Evolutionary conservation across 2,329 filamentous ascomycete genomes (phyloP).

Genomic region (Lasiodiplodia sp.): DNA sequence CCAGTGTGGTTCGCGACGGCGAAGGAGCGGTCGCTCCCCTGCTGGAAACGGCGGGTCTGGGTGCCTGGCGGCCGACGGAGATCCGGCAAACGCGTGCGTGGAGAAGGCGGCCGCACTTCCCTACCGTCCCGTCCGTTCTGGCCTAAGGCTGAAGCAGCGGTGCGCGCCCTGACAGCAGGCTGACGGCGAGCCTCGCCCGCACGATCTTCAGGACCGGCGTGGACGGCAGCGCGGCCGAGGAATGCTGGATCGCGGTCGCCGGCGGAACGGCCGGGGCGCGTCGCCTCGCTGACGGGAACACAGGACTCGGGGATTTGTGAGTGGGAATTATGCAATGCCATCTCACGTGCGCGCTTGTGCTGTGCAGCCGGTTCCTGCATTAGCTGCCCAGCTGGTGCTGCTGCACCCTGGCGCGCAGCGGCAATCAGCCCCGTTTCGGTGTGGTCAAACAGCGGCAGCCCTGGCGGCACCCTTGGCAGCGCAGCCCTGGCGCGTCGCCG

Average conservation of each 20-base stretch:
- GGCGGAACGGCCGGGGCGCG: conserved; percentile 2
- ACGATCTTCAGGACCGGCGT: conserved; percentile 16
- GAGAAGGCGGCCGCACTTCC: neutral
- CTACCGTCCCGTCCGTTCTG: conserved; percentile 1
- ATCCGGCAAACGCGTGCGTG: conserved; percentile 8
- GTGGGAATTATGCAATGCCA: neutral
- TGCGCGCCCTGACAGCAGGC: neutral
- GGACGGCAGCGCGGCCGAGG: neutral
- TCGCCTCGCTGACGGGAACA: neutral
- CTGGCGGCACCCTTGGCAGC: conserved; percentile 3
- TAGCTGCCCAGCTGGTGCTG: conserved; percentile 3
- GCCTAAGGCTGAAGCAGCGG: conserved; percentile 15
- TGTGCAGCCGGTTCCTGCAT: conserved; percentile 23
- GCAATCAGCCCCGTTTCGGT: conserved; percentile 3
- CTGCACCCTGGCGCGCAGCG: conserved; percentile 17
- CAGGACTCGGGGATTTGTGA: neutral
- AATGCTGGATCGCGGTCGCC: conserved; percentile 11
- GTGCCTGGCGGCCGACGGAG: neutral
- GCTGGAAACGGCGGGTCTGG: conserved; percentile 19
- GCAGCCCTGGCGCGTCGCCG: neutral
- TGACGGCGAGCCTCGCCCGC: conserved; percentile 4
- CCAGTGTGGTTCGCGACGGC: neutral
- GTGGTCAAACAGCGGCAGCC: conserved; percentile 2
- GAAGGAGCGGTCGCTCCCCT: conserved; percentile 11
- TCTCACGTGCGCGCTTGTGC: conserved; percentile 19